Evolutionary conservation across 2,329 filamentous ascomycete species (phyloP).

Genomic region (Cercospora beticola): DNA sequence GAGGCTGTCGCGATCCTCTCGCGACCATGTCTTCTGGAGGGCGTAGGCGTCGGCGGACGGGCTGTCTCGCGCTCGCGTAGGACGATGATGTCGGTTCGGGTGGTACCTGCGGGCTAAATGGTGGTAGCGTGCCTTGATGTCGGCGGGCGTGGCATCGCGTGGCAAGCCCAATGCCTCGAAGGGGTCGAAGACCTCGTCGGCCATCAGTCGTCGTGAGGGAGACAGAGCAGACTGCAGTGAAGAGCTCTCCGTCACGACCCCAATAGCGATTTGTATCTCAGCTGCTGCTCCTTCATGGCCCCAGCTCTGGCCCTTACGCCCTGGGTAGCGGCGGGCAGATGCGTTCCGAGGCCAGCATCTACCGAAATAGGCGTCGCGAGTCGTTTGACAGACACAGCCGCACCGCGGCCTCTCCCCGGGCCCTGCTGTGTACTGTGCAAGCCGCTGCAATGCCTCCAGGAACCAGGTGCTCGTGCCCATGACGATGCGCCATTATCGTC

Average conservation of each 20-base stretch:
- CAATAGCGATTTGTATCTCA: conserved; percentile 18
- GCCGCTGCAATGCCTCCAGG: neutral
- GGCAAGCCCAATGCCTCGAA: conserved; percentile 77
- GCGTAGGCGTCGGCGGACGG: neutral
- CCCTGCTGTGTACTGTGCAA: neutral
- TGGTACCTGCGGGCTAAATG: conserved; percentile 86
- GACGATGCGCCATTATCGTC: neutral
- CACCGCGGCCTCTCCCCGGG: conserved; percentile 8
- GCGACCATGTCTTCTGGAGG: conserved; percentile 36
- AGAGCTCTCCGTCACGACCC: conserved; percentile 19
- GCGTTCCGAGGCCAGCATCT: conserved; percentile 15
- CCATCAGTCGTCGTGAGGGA: conserved; percentile 18
- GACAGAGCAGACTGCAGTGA: conserved; percentile 20
- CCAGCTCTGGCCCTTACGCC: conserved; percentile 4
- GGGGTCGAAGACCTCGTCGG: conserved; percentile 57
- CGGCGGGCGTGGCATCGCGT: conserved; percentile 67
- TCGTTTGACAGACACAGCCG: conserved; percentile 7
- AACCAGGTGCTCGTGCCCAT: neutral
- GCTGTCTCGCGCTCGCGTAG: neutral
- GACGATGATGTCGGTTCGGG: conserved; percentile 50
- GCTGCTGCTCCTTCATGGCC: conserved; percentile 15
- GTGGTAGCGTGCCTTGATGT: conserved; percentile 87
- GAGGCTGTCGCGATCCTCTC: conserved; percentile 36
- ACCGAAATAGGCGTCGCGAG: neutral
- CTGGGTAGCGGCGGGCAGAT: conserved; percentile 2